Evolutionary conservation across 2,329 filamentous ascomycete genomes (phyloP).

Genomic region (Camptophora hylomeconis): DNA sequence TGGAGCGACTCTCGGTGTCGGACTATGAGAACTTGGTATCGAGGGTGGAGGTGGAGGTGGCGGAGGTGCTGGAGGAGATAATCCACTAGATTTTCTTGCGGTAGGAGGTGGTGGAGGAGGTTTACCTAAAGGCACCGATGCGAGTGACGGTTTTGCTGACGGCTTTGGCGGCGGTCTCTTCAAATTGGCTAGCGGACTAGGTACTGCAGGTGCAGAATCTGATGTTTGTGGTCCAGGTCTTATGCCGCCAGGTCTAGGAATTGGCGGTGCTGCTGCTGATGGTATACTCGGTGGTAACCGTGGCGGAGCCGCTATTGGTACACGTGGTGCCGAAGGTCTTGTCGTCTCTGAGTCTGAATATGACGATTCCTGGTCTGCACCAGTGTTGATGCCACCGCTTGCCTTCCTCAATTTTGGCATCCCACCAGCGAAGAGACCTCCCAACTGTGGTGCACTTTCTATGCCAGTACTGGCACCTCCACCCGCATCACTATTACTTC

Average conservation of each 20-base stretch:
- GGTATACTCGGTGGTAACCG: conserved; percentile 36
- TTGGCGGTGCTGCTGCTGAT: conserved; percentile 41
- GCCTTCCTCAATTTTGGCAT: conserved; percentile 94
- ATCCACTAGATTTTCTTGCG: conserved; percentile 34
- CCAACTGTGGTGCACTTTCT: conserved; percentile 64
- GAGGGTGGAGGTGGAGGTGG: conserved; percentile 30
- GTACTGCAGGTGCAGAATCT: conserved; percentile 35
- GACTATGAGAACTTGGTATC: conserved; percentile 22
- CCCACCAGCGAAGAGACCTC: conserved; percentile 77
- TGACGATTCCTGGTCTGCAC: conserved; percentile 56
- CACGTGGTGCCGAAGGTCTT: conserved; percentile 38
- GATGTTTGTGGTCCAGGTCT: conserved; percentile 35
- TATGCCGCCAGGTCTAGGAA: conserved; percentile 42
- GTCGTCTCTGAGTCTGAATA: conserved; percentile 70
- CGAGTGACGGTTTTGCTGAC: conserved; percentile 46
- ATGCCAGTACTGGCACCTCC: conserved; percentile 27
- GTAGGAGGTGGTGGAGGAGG: conserved; percentile 44
- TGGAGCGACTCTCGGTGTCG: conserved; percentile 30
- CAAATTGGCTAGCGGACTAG: conserved; percentile 43
- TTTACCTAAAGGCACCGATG: conserved; percentile 39
- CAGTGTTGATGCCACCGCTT: conserved; percentile 67
- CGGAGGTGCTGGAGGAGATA: conserved; percentile 35
- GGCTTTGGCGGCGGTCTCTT: conserved; percentile 43
- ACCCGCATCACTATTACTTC: conserved; percentile 69
- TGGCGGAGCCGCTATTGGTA: conserved; percentile 41